A percentile compares a stretch with the other conserved stretches of the same genome.
Evolutionary conservation across 2,329 filamentous ascomycete genomes (phyloP).

Genomic region (Talaromyces sp.): DNA sequence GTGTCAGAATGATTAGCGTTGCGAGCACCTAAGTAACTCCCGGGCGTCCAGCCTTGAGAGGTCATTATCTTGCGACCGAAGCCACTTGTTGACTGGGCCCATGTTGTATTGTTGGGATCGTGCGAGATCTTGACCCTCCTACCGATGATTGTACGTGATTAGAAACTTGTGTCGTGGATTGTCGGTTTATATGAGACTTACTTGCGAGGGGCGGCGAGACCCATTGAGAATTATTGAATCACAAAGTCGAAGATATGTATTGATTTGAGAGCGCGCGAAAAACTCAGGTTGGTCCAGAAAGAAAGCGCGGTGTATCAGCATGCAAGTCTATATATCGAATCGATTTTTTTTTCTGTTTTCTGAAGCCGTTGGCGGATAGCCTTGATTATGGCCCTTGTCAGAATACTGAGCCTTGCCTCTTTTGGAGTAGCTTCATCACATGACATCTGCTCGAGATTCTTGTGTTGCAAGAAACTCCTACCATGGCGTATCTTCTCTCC

Average conservation of each 20-base stretch:
- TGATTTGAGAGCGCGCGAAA: not conserved
- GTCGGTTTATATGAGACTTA: constrained; percentile 38
- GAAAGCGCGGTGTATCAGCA: not conserved
- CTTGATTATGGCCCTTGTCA: too few species aligned
- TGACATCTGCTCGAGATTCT: not conserved
- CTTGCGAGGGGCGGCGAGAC: constrained; percentile 68
- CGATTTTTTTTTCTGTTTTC: not conserved
- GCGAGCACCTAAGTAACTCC: constrained; percentile 74
- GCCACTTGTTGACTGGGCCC: constrained; percentile 75
- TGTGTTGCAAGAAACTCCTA: not conserved
- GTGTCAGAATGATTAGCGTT: constrained; percentile 72
- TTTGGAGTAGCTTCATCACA: constrained; percentile 1
- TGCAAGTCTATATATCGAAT: not conserved
- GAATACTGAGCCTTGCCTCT: not conserved
- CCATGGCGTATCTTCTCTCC: not conserved
- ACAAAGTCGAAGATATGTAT: not conserved
- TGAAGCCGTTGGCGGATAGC: not conserved
- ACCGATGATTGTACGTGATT: constrained; percentile 18
- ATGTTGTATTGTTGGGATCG: constrained; percentile 95
- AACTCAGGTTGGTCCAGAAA: not conserved
- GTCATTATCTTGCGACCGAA: constrained; percentile 90
- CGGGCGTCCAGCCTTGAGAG: constrained; percentile 86
- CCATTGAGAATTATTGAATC: constrained; percentile 53
- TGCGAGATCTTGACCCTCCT: constrained; percentile 72
- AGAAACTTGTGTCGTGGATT: not conserved